A percentile compares a stretch with the other conserved stretches of the same genome.
These are phyloP conservation scores for Protostelium mycophagum DNA, from an alignment of 78 protist genomes.

Conservation along the genomic window DNA sequence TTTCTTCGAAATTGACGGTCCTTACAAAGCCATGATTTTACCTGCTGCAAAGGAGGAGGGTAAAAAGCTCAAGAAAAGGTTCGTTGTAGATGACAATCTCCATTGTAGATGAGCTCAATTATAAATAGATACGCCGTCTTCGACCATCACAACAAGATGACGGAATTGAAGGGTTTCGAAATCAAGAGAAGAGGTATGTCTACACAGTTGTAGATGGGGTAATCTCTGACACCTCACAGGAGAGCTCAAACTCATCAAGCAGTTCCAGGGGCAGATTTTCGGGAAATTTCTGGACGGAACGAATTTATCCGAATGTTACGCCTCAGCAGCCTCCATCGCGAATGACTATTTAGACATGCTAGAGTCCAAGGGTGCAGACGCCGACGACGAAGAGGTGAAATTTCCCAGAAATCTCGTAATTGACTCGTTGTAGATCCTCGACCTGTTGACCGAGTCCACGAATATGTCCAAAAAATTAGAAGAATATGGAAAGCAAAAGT, in stretches of 20 bases:
- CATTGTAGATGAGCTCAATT: conserved; percentile 15
- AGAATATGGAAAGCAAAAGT: conserved; percentile 83
- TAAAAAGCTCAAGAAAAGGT: conserved; percentile 43
- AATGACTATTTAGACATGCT: conserved; percentile 87
- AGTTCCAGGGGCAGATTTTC: conserved; percentile 91
- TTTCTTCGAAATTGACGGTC: conserved; percentile 99
- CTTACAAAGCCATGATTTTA: conserved; percentile 96
- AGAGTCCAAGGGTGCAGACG: conserved; percentile 15
- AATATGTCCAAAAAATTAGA: conserved; percentile 82
- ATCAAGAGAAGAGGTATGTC: conserved; percentile 98
- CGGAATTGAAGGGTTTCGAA: conserved; percentile 99
- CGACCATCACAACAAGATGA: conserved; percentile 82
- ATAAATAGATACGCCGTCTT: conserved; percentile 97
- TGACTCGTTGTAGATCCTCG: conserved; percentile 67
- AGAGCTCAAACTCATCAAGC: conserved; percentile 95
- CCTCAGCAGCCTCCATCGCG: conserved; percentile 75
- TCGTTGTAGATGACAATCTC: too few species aligned
- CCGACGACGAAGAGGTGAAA: conserved; percentile 45
- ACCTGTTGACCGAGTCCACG: conserved; percentile 78
- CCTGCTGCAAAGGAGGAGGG: conserved; percentile 97
- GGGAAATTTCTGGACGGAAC: conserved; percentile 70
- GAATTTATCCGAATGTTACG: conserved; percentile 84
- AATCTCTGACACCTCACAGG: conserved; percentile 75
- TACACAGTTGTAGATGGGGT: conserved; percentile 91
- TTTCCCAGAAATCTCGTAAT: conserved; percentile 3